phyloP scores from a whole-genome alignment of 208 protist species.

The Trypanosoma congolense region DNA sequence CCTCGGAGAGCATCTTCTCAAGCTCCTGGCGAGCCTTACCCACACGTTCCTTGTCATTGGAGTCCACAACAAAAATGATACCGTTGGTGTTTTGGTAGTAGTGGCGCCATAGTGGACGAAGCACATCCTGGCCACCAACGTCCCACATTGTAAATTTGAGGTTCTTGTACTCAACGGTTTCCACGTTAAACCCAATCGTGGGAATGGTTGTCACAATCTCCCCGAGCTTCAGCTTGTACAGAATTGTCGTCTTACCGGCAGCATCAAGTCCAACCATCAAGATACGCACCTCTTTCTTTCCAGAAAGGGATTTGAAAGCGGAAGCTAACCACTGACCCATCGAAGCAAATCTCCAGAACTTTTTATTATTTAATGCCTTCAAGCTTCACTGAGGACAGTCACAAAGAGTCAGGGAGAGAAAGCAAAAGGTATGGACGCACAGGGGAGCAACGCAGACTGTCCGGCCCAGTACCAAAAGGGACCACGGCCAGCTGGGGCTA shows the following conservation, averaged over 20 bases:
- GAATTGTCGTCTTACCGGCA: constrained; percentile 97
- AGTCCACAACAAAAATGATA: constrained; percentile 97
- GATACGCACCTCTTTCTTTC: constrained; percentile 95
- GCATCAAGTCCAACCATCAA: constrained; percentile 98
- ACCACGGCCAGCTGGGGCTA: too few relatives aligned
- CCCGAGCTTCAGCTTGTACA: constrained; percentile 97
- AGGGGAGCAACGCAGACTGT: too few relatives aligned
- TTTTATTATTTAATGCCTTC: too few relatives aligned
- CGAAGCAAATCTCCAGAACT: neutral
- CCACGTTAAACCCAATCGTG: constrained; percentile 97
- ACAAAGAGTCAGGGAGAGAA: too few relatives aligned
- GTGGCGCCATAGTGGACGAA: constrained; percentile 94
- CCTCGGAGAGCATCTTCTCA: constrained; percentile 95
- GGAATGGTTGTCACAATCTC: constrained; percentile 96
- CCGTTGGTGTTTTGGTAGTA: constrained; percentile 97
- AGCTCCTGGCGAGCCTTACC: constrained; percentile 89
- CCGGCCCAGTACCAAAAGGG: too few relatives aligned
- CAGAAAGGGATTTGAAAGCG: constrained; percentile 81
- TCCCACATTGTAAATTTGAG: constrained; percentile 96
- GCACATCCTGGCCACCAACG: constrained; percentile 95
- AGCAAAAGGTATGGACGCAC: too few relatives aligned
- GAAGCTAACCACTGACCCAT: constrained; percentile 47
- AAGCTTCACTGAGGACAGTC: too few relatives aligned
- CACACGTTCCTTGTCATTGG: constrained; percentile 93
- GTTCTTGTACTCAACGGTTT: constrained; percentile 97